Evolutionary conservation across 2,329 filamentous ascomycete species (phyloP).

Genomic region (Madurella fahalii): DNA sequence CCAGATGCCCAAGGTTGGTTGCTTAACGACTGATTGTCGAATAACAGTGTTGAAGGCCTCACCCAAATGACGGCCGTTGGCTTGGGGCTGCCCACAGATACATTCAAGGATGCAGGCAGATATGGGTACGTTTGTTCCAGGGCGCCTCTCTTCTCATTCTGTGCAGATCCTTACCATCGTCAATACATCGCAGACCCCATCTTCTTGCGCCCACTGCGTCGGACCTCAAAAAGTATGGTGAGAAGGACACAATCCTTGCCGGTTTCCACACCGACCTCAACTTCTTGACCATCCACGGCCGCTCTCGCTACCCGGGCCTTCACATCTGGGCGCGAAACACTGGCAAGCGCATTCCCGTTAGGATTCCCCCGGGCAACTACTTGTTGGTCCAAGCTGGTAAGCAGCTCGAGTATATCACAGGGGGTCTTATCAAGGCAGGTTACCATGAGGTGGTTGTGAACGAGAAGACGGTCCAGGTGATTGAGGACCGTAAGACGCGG

Average conservation of each 20-base stretch:
- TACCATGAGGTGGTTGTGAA: slow-evolving; percentile 61
- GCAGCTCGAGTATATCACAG: slow-evolving; percentile 59
- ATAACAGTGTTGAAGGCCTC: slow-evolving; percentile 47
- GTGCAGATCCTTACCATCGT: not conserved
- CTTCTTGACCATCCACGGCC: slow-evolving; percentile 62
- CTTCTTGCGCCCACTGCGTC: slow-evolving; percentile 59
- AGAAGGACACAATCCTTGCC: slow-evolving; percentile 55
- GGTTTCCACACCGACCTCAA: slow-evolving; percentile 63
- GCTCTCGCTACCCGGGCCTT: slow-evolving; percentile 57
- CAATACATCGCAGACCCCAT: slow-evolving; percentile 46
- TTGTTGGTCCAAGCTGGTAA: slow-evolving; percentile 60
- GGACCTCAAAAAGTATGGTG: slow-evolving; percentile 51
- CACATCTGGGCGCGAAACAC: slow-evolving; percentile 63
- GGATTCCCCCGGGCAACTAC: slow-evolving; percentile 55
- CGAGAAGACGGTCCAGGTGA: slow-evolving; percentile 45
- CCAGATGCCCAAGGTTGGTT: not conserved
- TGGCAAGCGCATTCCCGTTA: slow-evolving; percentile 53
- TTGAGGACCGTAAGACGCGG: slow-evolving; percentile 40
- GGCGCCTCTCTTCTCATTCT: not conserved
- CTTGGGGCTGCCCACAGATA: slow-evolving; percentile 48
- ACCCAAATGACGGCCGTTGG: slow-evolving; percentile 58
- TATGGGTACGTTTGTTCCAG: slow-evolving; percentile 44
- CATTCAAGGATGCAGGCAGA: slow-evolving; percentile 51
- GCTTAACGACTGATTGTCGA: not conserved
- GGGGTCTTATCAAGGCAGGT: slow-evolving; percentile 57